These are phyloP conservation scores for Solanum phureja DNA, from an alignment of 257 asterid genomes.

Conservation along the genomic window DNA sequence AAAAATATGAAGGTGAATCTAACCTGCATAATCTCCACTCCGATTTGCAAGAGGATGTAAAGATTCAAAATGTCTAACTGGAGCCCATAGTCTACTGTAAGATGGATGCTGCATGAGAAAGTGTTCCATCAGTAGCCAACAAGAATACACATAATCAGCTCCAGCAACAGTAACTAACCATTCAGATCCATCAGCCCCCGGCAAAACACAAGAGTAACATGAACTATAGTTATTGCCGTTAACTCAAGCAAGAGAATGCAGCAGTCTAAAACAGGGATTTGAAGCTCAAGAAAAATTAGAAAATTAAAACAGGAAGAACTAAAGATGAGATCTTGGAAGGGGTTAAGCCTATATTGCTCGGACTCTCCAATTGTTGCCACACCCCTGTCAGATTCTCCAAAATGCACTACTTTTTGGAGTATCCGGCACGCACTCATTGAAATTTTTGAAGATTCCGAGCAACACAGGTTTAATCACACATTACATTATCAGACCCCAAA, in stretches of 20 bases:
- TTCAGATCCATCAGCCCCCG: not conserved
- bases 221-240: not conserved
- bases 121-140: not conserved
- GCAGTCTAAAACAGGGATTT: not conserved
- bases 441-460: not conserved
- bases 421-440: not conserved
- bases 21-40: constrained; percentile 78
- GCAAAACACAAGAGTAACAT: not conserved
- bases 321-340: constrained; percentile 22
- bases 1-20: constrained; percentile 12
- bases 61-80: constrained; percentile 64
- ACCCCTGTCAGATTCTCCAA: not conserved
- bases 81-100: constrained; percentile 79
- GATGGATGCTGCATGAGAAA: constrained; percentile 44
- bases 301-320: not conserved
- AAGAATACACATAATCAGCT: constrained; percentile 3
- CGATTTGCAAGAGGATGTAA: constrained; percentile 76
- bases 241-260: not conserved
- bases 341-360: not conserved
- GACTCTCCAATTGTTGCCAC: not conserved
- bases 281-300: not conserved
- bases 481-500: not conserved
- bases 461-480: constrained; percentile 16
- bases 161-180: not conserved
- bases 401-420: not conserved